Conservation (phyloP, 768 basidiomycete species). For the Panellus pusillus region DNA sequence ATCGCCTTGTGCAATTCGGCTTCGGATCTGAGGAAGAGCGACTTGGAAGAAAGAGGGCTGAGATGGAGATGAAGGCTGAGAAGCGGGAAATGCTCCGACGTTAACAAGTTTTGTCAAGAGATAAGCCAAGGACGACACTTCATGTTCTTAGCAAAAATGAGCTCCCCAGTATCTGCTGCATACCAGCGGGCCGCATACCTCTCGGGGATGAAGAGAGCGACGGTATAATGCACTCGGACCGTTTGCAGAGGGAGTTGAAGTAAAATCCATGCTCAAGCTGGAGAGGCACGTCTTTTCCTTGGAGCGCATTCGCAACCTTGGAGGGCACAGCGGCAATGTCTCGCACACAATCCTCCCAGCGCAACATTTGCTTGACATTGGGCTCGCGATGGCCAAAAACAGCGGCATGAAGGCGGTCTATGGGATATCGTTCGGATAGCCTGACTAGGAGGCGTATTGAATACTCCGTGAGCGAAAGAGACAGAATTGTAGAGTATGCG, state of each 20-base stretch:
- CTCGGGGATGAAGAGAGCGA: slow-evolving; percentile 37
- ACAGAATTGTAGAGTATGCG: slow-evolving; percentile 67
- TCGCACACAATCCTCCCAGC: slow-evolving; percentile 80
- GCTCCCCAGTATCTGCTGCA: slow-evolving; percentile 4
- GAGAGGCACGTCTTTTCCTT: slow-evolving; percentile 43
- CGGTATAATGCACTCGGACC: slow-evolving; percentile 53
- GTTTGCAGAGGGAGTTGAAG: slow-evolving; percentile 50
- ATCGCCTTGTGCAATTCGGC: slow-evolving; percentile 31
- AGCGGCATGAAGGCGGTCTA: slow-evolving; percentile 64
- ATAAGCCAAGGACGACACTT: slow-evolving; percentile 45
- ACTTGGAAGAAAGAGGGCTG: slow-evolving; percentile 72
- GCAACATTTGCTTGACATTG: slow-evolving; percentile 33
- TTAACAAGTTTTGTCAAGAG: slow-evolving; percentile 68
- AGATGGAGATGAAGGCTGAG: slow-evolving; percentile 48
- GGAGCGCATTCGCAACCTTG: slow-evolving; percentile 76
- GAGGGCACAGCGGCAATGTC: slow-evolving; percentile 64
- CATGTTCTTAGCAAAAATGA: slow-evolving; percentile 30
- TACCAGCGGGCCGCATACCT: slow-evolving; percentile 39
- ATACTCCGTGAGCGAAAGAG: slow-evolving; percentile 47
- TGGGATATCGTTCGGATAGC: slow-evolving; percentile 62
- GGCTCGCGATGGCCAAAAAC: slow-evolving; percentile 35
- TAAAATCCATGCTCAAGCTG: slow-evolving; percentile 58
- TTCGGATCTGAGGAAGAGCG: slow-evolving; percentile 49
- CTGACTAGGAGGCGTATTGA: slow-evolving; percentile 52
- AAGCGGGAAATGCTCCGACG: slow-evolving; percentile 62